Conservation (phyloP, 495 filamentous ascomycete genomes). For the Aspergillus biplanus region DNA sequence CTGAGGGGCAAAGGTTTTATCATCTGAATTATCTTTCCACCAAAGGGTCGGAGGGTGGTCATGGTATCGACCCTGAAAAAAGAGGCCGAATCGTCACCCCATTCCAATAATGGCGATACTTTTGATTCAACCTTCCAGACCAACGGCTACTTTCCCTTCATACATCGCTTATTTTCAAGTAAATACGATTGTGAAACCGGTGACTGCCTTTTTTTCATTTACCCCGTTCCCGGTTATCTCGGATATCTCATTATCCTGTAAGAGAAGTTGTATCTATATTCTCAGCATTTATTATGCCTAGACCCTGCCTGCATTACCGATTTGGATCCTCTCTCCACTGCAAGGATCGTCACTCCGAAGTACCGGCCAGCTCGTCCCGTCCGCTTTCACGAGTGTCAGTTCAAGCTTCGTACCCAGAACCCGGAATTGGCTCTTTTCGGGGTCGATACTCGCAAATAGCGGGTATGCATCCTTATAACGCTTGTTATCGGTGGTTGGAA, state of each 20-base stretch:
- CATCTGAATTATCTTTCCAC: no score
- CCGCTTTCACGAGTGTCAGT: constrained; percentile 78
- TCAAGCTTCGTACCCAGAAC: constrained; percentile 97
- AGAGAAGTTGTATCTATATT: constrained; percentile 3
- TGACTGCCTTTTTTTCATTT: no score
- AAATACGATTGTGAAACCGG: not conserved
- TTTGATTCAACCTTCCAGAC: no score
- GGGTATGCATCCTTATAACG: constrained; percentile 74
- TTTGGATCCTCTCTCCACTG: constrained; percentile 80
- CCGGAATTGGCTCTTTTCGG: constrained; percentile 73
- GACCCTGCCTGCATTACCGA: constrained; percentile 74
- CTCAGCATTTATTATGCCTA: constrained; percentile 32
- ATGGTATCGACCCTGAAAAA: no score
- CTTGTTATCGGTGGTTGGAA: constrained; percentile 84
- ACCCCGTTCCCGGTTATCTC: not conserved
- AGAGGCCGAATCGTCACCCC: no score
- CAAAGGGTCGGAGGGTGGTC: no score
- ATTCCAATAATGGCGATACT: no score
- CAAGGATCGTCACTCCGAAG: constrained; percentile 79
- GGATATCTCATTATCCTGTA: not conserved
- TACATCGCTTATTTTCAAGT: not conserved
- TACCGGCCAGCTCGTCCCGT: constrained; percentile 87
- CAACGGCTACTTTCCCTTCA: no score
- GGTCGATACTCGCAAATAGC: constrained; percentile 76
- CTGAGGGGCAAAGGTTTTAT: no score